Base-by-base conservation (phyloP, 805 yeast genomes). In the Nakazawaea wyomingensis region DNA sequence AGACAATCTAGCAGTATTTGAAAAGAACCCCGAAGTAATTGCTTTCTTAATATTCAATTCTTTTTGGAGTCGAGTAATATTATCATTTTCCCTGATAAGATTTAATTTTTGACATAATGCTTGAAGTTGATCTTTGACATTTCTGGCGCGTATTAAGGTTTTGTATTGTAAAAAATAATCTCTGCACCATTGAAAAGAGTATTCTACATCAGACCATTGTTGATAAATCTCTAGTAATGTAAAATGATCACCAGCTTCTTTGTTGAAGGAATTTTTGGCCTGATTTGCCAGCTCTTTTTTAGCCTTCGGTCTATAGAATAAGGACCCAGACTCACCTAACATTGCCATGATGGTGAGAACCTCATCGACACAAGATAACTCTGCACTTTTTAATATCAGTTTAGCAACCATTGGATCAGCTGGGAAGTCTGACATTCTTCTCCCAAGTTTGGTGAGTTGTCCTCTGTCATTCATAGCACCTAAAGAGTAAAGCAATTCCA, bases 401-500 rank as follows among this genome's bases (percentile, higher is more conserved):
- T 85, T 87, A 6, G 96, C 82, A 54, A 89, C 71, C 71, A 86
- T 86, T 4, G 97, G 97, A 51, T 88, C 95, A 49, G 90, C 74
- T 0, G 99, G 99, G 52, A 90, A 86, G 46, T 82, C 88, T 1
- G 96, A 83, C 96, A 93, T 90, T 48, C 78, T 76, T 34, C 83
- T 63, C 0, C 99, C 99, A 1, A 80, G 56, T 37, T 75, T 68
- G 0, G 98, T 91, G 31, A 93, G 65, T 39, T 76, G 71, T 0
- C 98, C 99, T 44, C 74, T 73, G 8, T 82, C 79, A 51, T 85
- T 88, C 43, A 93, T 63, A 0, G 97, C 98, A 0, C 96, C 95
- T 7, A 93, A 61, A 0, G 90, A 80, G 59, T 87, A 91, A n/a
- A 93, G 64, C 39, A 85, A 73, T 48, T 88, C 93, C 29, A 91